phyloP scores from a whole-genome alignment of 805 yeast species.

The Schizosaccharomyces osmophilus region DNA sequence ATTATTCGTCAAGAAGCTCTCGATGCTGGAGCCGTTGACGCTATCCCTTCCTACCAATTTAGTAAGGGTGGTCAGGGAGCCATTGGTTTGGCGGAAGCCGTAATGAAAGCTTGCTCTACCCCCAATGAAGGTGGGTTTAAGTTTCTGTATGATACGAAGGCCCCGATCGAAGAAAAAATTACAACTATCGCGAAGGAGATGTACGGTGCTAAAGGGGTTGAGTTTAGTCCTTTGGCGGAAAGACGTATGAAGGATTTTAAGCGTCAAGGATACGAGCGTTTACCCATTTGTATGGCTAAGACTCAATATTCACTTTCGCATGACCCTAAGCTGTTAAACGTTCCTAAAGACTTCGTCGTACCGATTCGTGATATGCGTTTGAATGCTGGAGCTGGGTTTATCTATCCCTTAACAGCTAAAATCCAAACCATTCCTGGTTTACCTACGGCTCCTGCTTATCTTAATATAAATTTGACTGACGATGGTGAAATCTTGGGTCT shows the following conservation, averaged over 20 bases:
- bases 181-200: constrained; percentile 55
- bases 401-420: constrained; percentile 89
- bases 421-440: constrained; percentile 94
- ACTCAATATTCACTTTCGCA: constrained; percentile 92
- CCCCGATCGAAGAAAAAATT: constrained; percentile 55
- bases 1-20: constrained; percentile 57
- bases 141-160: constrained; percentile 44
- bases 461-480: constrained; percentile 79
- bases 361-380: constrained; percentile 89
- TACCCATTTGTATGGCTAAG: constrained; percentile 92
- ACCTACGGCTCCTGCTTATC: constrained; percentile 86
- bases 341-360: constrained; percentile 81
- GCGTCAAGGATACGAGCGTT: constrained; percentile 63
- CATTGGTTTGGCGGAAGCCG: constrained; percentile 57
- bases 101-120: constrained; percentile 30
- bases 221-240: constrained; percentile 58
- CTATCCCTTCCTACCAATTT: constrained; percentile 83
- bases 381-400: constrained; percentile 87
- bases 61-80: constrained; percentile 90
- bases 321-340: constrained; percentile 80
- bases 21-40: constrained; percentile 77
- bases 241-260: constrained; percentile 62
- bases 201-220: constrained; percentile 81
- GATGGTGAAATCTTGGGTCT: constrained; percentile 87
- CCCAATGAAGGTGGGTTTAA: constrained; percentile 25